Conservation (phyloP, 441 rosid species). For the Populus hybrid region DNA sequence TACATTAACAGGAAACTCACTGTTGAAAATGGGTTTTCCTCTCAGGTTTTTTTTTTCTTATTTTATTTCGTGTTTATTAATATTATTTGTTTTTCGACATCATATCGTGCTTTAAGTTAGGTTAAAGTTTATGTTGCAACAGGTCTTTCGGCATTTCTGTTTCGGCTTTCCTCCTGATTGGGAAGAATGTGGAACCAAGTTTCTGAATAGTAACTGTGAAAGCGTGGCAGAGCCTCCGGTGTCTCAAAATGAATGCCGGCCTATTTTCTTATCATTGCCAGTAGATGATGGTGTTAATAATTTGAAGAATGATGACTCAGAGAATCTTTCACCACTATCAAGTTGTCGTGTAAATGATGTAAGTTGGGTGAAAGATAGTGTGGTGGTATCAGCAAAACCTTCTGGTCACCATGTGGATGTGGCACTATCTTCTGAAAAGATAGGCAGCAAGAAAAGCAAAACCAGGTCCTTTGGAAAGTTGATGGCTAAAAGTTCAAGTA, state of each 20-base stretch:
- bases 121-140: not conserved
- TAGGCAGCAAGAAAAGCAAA: conserved; percentile 6
- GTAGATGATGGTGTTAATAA: not conserved
- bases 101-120: not conserved
- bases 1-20: conserved; percentile 47
- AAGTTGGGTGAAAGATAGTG: conserved; percentile 13
- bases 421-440: conserved; percentile 17
- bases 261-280: not conserved
- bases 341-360: conserved; percentile 1
- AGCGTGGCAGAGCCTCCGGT: not conserved
- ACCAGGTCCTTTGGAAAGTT: not conserved
- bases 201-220: not conserved
- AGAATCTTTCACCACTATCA: not conserved
- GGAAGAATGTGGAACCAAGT: conserved; percentile 41
- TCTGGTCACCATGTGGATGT: conserved; percentile 5
- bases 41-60: conserved; percentile 37
- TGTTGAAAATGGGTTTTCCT: conserved; percentile 49
- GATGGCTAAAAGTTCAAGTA: conserved; percentile 11
- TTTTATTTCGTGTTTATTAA: not conserved
- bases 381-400: conserved; percentile 7
- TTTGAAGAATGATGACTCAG: conserved; percentile 4
- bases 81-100: not conserved
- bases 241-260: not conserved
- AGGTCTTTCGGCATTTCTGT: conserved; percentile 57
- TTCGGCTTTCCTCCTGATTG: conserved; percentile 78